Evolutionary conservation across 1,139 yeast genomes (phyloP), one percentile per base, ranked within the genome.

Genomic region (Petasospora rhodanensis): DNA sequence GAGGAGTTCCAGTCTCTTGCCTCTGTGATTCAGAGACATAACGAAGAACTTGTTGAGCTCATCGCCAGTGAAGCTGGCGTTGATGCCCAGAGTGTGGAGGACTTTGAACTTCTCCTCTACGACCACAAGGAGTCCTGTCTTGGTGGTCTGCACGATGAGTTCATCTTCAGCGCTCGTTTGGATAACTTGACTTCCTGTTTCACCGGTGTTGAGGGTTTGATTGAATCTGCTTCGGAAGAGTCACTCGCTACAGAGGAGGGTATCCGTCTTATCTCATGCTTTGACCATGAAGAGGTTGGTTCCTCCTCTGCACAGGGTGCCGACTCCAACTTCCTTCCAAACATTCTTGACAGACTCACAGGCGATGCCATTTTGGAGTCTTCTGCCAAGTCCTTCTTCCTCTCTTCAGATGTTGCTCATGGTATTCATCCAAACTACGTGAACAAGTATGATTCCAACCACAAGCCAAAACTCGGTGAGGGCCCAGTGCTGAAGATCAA

Each of bases 341-440:
- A 87, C 47, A 69, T 84, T 9, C 58, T 87, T 34, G 74, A 72
- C 37, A 73, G 96, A 50, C 59, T 87, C 34, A 72, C 87, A 5
- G 61, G 66, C 7, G 54, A 73, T 14, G 55, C 60, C 10, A 72
- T 75, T 43, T 72, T 74, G 45, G 79, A 81, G 55, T 62, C 86
- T 1, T 73, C 82, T 61, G 74, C 95, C 11, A 82, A 79, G 55
- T 86, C 97, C 1, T 89, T 91, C 59, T 71, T 91, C 48, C 61
- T 91, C 32, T 89, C 97, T 0, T 86, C 96, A 0, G 98, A 91
- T 56, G 91, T 86, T 79, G 96, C 97, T 1, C 98, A 91, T 55
- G 97, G 96, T 19, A 81, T 89, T 23, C 96, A 91, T 56, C 98
- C 98, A 41, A 91, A 91, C 59, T 91, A 89, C 58, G 63, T 73